Base-by-base conservation (phyloP, 1,139 yeast species). In the Lodderomyces parapsilosis region DNA sequence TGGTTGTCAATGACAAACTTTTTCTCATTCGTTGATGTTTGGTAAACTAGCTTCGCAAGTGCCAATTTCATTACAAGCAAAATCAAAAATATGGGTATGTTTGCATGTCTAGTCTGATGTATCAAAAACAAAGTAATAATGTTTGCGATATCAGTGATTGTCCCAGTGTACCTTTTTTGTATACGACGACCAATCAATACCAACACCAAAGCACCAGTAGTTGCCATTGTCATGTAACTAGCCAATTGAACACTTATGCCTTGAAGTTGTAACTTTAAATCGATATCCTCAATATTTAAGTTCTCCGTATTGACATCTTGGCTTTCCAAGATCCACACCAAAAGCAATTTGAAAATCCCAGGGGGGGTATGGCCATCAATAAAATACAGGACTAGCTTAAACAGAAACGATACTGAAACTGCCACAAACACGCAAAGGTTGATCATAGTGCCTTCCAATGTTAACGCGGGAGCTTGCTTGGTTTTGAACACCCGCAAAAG, bases 41-140 rank as follows among this genome's bases (percentile, higher is more conserved):
- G 34, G 31, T 18, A 27, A 1, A 45, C 35, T 15, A 59, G 36
- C 32, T 42, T 45, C 8, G 62, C 50, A 33, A 62, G 47, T 7
- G 59, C 48, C 27, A 48, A 57, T 47, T 71, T 76, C 35, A 77
- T 55, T 0, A 73, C 43, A 13, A 66, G 63, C 45, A 84, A 78
- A 0, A 81, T 59, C 2, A 81, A 53, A 54, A 82, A 88, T 6
- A 90, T 60, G 0, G 96, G 95, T 24, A 89, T 82, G 50, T 86
- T 85, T 37, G 74, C 74, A 2, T 78, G 63, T 30, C 86, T 73
- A 0, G 94, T 73, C 57, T 91, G 96, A 49, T 85, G 82, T 2
- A 90, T 68, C 38, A 90, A 65, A 34, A 86, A 61, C 1, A 86
- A 53, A 2, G 84, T 76, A 1, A 76, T 41, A 3, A 80, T 51